Evolutionary conservation across 1,139 yeast genomes (phyloP).

Genomic region (Eremothecium sinecaudum): DNA sequence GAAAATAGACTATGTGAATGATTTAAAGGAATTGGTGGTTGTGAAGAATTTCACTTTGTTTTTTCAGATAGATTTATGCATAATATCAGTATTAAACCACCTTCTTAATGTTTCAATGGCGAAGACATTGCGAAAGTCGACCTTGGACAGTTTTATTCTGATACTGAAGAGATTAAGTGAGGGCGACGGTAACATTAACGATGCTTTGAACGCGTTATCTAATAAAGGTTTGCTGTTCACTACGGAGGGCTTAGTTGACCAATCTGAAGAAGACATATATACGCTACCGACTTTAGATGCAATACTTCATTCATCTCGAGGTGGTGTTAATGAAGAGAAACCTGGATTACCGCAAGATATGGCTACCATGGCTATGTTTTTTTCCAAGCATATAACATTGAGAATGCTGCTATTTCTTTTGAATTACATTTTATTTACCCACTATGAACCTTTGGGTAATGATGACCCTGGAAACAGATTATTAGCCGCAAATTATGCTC

Average conservation of each 20-base stretch:
- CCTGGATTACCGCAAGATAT: slow-evolving; percentile 28
- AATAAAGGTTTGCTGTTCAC: slow-evolving; percentile 26
- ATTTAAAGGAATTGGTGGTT: slow-evolving; percentile 29
- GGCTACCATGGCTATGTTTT: slow-evolving; percentile 34
- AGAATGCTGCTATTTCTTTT: slow-evolving; percentile 40
- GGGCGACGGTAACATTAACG: slow-evolving; percentile 27
- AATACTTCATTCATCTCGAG: slow-evolving; percentile 22
- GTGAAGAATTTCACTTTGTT: slow-evolving; percentile 29
- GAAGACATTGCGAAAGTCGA: slow-evolving; percentile 34
- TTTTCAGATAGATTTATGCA: slow-evolving; percentile 29
- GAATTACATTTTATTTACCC: slow-evolving; percentile 40
- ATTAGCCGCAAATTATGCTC: slow-evolving; percentile 34
- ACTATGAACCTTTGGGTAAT: slow-evolving; percentile 37
- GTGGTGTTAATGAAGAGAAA: slow-evolving; percentile 19
- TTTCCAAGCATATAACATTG: slow-evolving; percentile 34
- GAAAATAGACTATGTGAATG: slow-evolving; percentile 30
- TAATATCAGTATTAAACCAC: slow-evolving; percentile 28
- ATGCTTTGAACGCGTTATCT: slow-evolving; percentile 22
- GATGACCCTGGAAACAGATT: slow-evolving; percentile 29
- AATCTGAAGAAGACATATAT: slow-evolving; percentile 27
- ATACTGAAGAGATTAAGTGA: slow-evolving; percentile 28
- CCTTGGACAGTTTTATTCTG: slow-evolving; percentile 31
- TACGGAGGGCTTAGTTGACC: slow-evolving; percentile 27
- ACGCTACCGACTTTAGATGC: slow-evolving; percentile 33
- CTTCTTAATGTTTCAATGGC: slow-evolving; percentile 28